Conservation (phyloP, 768 basidiomycete species). For the Lentinula guzmanii region DNA sequence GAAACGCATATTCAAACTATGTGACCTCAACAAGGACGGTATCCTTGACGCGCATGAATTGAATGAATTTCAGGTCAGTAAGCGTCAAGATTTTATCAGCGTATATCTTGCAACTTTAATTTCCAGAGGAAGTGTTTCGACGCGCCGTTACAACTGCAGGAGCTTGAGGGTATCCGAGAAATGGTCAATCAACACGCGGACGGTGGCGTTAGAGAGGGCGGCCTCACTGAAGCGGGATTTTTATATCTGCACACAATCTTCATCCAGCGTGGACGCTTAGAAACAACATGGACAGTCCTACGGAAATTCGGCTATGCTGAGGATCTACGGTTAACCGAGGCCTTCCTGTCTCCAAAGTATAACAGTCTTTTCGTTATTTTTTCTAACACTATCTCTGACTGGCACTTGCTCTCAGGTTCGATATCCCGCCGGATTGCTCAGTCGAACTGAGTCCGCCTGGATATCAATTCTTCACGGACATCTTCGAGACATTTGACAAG, state of each 20-base stretch:
- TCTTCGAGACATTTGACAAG: slow-evolving; percentile 95
- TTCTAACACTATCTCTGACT: background rate
- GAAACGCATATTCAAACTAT: slow-evolving; percentile 92
- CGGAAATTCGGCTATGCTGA: slow-evolving; percentile 95
- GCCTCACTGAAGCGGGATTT: slow-evolving; percentile 90
- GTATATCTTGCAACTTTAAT: slow-evolving; percentile 4
- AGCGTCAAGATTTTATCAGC: background rate
- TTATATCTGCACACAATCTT: slow-evolving; percentile 94
- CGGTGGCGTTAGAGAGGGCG: slow-evolving; percentile 68
- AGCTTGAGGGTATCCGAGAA: slow-evolving; percentile 93
- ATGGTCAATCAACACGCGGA: slow-evolving; percentile 80
- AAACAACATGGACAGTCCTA: slow-evolving; percentile 97
- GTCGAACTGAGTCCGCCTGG: slow-evolving; percentile 93
- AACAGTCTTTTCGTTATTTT: slow-evolving; percentile 18
- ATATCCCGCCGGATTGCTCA: slow-evolving; percentile 89
- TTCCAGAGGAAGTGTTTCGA: slow-evolving; percentile 90
- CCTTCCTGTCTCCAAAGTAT: slow-evolving; percentile 85
- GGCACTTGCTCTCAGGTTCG: slow-evolving; percentile 52
- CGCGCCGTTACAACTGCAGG: slow-evolving; percentile 84
- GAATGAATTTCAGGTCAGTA: slow-evolving; percentile 89
- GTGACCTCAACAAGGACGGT: slow-evolving; percentile 92
- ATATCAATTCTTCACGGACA: slow-evolving; percentile 95
- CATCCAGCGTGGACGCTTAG: slow-evolving; percentile 90
- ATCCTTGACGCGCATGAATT: slow-evolving; percentile 85
- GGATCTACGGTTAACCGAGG: slow-evolving; percentile 83